phyloP scores from a whole-genome alignment of 192 early-diverging fungal species.

The Coemansia sp. region DNA sequence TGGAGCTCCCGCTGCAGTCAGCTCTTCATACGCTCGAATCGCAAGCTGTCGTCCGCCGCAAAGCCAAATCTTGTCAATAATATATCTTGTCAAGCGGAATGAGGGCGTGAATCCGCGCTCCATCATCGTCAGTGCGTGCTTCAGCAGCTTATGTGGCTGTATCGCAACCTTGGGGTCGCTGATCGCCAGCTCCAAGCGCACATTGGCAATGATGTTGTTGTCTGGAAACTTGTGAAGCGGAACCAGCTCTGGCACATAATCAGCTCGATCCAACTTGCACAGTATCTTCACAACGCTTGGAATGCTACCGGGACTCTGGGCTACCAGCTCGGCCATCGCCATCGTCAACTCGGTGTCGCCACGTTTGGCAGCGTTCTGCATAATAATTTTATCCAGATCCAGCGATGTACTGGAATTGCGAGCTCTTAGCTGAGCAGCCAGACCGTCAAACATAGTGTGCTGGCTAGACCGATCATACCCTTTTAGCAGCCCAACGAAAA shows the following conservation, averaged over 20 bases:
- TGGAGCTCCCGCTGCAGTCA: constrained; percentile 22
- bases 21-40: constrained; percentile 14
- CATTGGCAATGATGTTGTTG: constrained; percentile 38
- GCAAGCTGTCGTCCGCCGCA: constrained; percentile 16
- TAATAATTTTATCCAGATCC: constrained; percentile 13
- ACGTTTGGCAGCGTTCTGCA: constrained; percentile 31
- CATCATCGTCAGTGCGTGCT: constrained; percentile 11
- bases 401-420: constrained; percentile 6
- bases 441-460: constrained; percentile 38
- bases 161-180: not conserved
- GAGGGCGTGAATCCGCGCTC: constrained; percentile 28
- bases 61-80: constrained; percentile 17
- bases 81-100: constrained; percentile 5
- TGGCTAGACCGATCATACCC: constrained; percentile 36
- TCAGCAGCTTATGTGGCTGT: constrained; percentile 4
- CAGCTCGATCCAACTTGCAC: constrained; percentile 8
- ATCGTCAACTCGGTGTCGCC: not conserved
- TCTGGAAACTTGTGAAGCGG: constrained; percentile 13
- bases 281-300: constrained; percentile 18
- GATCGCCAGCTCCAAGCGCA: constrained; percentile 21
- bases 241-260: not conserved
- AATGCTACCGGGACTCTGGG: not conserved
- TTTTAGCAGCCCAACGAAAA: constrained; percentile 29
- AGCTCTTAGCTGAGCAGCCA: constrained; percentile 21
- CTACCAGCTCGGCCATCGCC: constrained; percentile 14